These are phyloP conservation scores for Pistacia atlantica DNA, from an alignment of 345 rosid species.

Conservation along the genomic window DNA sequence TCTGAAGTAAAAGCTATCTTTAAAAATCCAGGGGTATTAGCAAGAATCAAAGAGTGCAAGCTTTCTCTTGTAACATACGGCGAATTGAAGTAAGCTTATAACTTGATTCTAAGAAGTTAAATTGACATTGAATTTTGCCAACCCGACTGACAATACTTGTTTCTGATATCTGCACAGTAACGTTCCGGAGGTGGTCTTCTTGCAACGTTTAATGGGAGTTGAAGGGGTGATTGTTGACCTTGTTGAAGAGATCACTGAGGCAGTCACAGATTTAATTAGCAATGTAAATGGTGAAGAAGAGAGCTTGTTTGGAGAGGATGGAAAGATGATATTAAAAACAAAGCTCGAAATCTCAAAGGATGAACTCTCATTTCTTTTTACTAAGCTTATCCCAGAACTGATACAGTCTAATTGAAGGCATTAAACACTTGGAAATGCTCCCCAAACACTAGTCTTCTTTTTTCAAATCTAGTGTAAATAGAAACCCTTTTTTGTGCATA, in stretches of 20 bases:
- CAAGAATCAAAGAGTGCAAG: slow-evolving; percentile 47
- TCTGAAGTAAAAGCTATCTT: slow-evolving; percentile 65
- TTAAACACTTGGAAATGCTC: not conserved
- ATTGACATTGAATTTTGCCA: not conserved
- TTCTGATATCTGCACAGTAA: slow-evolving; percentile 35
- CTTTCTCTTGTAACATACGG: slow-evolving; percentile 67
- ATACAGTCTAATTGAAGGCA: slow-evolving; percentile 18
- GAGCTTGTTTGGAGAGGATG: slow-evolving; percentile 11
- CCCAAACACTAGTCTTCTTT: not conserved
- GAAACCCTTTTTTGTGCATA: not conserved
- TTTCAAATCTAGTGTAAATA: not conserved
- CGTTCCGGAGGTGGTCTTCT: slow-evolving; percentile 57
- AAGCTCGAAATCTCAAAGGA: slow-evolving; percentile 43
- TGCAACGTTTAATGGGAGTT: slow-evolving; percentile 62
- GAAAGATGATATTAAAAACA: slow-evolving; percentile 17
- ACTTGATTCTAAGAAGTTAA: not conserved
- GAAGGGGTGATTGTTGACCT: slow-evolving; percentile 69
- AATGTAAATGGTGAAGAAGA: slow-evolving; percentile 19
- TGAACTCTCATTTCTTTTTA: slow-evolving; percentile 43
- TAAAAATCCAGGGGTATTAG: slow-evolving; percentile 44
- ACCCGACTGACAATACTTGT: not conserved
- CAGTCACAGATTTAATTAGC: slow-evolving; percentile 34
- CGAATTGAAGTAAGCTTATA: slow-evolving; percentile 53
- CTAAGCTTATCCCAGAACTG: slow-evolving; percentile 42
- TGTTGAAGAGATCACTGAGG: slow-evolving; percentile 55